Percentiles rank a stretch among this genome's conserved stretches.
Conservation (phyloP, 331 rosid genomes). For the Stylosanthes scabra region DNA sequence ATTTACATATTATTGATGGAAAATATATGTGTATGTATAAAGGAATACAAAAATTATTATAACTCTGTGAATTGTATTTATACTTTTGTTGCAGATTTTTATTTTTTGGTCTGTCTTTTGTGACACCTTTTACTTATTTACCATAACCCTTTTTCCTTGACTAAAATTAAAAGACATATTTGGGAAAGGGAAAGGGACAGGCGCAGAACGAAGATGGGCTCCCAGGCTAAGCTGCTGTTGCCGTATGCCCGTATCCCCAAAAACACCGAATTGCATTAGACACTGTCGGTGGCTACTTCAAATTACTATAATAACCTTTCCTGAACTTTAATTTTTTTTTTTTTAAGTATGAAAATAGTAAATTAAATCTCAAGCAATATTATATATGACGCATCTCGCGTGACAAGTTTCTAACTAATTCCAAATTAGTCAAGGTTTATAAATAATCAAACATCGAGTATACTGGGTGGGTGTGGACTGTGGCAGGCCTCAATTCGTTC, state of each 20-base stretch:
- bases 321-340: no score
- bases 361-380: not conserved
- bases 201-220: not conserved
- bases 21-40: no score
- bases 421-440: no score
- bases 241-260: not conserved
- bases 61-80: no score
- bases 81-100: no score
- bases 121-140: no score
- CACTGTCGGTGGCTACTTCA: slow-evolving; percentile 20
- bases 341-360: not conserved
- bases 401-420: not conserved
- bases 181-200: not conserved
- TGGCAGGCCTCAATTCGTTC: no score
- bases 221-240: not conserved
- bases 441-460: no score
- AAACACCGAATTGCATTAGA: not conserved
- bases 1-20: not conserved
- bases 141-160: no score
- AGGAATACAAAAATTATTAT: no score
- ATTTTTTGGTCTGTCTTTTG: no score
- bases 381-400: not conserved
- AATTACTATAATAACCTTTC: not conserved
- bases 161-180: not conserved
- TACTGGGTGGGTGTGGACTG: no score